Base-by-base conservation (phyloP, 139 green algal genomes). In the Chlamydomonas sphaeroides region DNA sequence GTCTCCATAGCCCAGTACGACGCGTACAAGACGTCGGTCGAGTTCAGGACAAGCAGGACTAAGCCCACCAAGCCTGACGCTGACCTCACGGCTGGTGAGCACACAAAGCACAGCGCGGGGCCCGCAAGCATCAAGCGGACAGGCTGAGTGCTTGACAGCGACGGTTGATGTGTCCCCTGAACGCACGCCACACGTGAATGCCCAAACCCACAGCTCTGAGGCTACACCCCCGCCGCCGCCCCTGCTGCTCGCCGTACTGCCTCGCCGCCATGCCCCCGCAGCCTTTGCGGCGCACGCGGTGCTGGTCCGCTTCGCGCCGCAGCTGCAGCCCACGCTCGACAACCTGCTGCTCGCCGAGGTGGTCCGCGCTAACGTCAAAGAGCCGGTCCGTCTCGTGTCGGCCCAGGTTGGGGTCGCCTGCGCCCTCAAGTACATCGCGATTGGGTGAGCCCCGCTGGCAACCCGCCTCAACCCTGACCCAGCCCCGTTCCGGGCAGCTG, bases 261-360 rank as follows among this genome's bases (percentile, higher is more conserved):
- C n/a, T 17, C 8, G 30, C 59, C 59, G 2, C 59, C 30, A 4
- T n/a, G 30, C 30, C 7, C 2, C 56, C 23, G 17, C 65, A 70
- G 65, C 65, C 35, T 70, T 23, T 21, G 65, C 65, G 35, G 65
- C 65, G 23, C 65, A 70, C 23, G 65, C 65, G 3, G 35, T 70
- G 11, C 65, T 70, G 65, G 65, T 35, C 65, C 65, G 65, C 35
- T 70, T 70, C 36, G 35, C 65, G 7, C 65, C 65, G 8, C 65
- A 70, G 65, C 65, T 70, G 35, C 35, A 35, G 35, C 65, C 65
- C 65, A 70, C n/a, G 35, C 65, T 70, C 26, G 65, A 70, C 65
- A 70, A 70, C 65, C 65, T 70, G 36, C 65, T 70, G 65, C 65
- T 70, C 35, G 65, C 35, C 0, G 65, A 70, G 65, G 65, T 70